These are phyloP conservation scores for Drechslerella coelobrocha DNA, from an alignment of 2,329 filamentous ascomycete genomes.

Conservation along the genomic window DNA sequence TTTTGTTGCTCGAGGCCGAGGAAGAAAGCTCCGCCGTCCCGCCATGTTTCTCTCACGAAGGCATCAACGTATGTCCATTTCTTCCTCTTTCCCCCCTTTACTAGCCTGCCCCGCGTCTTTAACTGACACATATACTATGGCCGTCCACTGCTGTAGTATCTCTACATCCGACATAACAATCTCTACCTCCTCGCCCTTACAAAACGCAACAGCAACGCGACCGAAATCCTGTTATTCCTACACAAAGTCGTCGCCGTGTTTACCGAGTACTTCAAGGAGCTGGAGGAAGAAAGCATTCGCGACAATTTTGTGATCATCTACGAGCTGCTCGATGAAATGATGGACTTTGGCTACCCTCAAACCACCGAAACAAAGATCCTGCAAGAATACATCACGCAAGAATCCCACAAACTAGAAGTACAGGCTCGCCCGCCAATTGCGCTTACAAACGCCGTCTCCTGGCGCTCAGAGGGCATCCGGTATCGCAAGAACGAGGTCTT, in stretches of 20 bases:
- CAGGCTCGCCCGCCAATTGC: constrained; percentile 95
- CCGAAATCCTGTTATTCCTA: constrained; percentile 96
- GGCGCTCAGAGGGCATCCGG: constrained; percentile 95
- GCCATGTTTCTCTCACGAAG: constrained; percentile 97
- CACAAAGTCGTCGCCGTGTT: constrained; percentile 99
- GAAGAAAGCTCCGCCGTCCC: constrained; percentile 98
- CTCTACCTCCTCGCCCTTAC: constrained; percentile 96
- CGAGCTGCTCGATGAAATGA: constrained; percentile 98
- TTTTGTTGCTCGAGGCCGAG: constrained; percentile 96
- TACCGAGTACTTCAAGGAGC: constrained; percentile 98
- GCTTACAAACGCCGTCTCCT: constrained; percentile 96
- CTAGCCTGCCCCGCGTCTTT: constrained; percentile 5
- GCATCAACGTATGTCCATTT: constrained; percentile 79
- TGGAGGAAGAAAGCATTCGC: constrained; percentile 97
- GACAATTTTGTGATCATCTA: constrained; percentile 99
- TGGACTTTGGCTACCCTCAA: constrained; percentile 99
- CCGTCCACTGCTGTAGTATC: constrained; percentile 69
- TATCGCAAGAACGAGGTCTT: constrained; percentile 99
- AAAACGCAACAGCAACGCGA: constrained; percentile 98
- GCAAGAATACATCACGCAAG: constrained; percentile 98
- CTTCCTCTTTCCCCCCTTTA: constrained; percentile 24
- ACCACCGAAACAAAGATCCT: constrained; percentile 98
- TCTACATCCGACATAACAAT: constrained; percentile 99
- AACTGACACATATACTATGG: constrained; percentile 1
- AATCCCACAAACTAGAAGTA: constrained; percentile 97